Conservation (phyloP, 2,329 filamentous ascomycete genomes). For the Xylariaceae sp. region DNA sequence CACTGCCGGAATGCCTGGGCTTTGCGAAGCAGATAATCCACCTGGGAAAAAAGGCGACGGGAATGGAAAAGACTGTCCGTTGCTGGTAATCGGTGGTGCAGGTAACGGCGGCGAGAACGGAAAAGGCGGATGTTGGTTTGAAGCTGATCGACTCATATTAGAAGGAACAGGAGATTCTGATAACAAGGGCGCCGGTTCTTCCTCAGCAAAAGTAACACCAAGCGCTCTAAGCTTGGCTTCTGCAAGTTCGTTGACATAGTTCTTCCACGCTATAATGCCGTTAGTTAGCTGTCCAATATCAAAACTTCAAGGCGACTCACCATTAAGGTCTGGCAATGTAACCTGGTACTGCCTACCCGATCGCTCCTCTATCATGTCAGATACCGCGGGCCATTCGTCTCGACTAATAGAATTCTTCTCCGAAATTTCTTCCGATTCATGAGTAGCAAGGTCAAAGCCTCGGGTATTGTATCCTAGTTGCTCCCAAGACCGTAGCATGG, state of each 20-base stretch:
- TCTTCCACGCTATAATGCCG: slow-evolving; percentile 51
- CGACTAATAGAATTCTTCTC: slow-evolving; percentile 57
- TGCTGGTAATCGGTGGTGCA: slow-evolving; percentile 71
- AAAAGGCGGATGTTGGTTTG: slow-evolving; percentile 67
- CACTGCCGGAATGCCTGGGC: slow-evolving; percentile 57
- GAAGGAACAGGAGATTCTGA: slow-evolving; percentile 62
- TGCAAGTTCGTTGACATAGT: slow-evolving; percentile 74
- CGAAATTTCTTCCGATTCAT: slow-evolving; percentile 25
- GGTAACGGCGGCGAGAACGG: slow-evolving; percentile 81
- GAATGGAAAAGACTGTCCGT: slow-evolving; percentile 52
- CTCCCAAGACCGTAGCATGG: slow-evolving; percentile 62
- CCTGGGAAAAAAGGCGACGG: slow-evolving; percentile 55
- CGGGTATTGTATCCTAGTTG: slow-evolving; percentile 62
- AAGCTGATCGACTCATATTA: slow-evolving; percentile 60
- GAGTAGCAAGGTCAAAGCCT: slow-evolving; percentile 60
- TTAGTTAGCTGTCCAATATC: slow-evolving; percentile 13
- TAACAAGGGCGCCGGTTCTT: slow-evolving; percentile 57
- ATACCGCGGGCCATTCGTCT: slow-evolving; percentile 59
- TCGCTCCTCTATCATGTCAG: slow-evolving; percentile 54
- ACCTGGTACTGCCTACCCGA: slow-evolving; percentile 52
- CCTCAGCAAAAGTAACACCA: slow-evolving; percentile 74
- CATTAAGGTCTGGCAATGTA: slow-evolving; percentile 63
- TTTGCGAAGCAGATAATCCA: slow-evolving; percentile 55
- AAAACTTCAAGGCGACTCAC: slow-evolving; percentile 33
- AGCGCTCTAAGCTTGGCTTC: slow-evolving; percentile 91